Conservation (phyloP, 177 flowering plant species). For the Telopea speciosissima region DNA sequence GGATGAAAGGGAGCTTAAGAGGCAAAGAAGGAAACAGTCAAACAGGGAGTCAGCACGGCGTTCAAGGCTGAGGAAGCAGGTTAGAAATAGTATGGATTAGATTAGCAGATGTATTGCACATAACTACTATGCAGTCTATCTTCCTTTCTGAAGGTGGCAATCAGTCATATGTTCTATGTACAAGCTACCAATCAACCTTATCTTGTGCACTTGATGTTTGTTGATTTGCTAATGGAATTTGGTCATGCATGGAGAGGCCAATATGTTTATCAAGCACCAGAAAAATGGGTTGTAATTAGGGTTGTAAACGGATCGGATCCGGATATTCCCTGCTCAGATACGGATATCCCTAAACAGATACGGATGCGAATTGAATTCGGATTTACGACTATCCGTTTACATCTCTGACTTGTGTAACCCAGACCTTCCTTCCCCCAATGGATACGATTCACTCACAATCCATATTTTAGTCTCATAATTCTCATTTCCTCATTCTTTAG, state of each 20-base stretch:
- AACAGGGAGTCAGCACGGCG: conserved; percentile 35
- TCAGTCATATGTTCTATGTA: conserved; percentile 1
- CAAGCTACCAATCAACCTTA: neutral
- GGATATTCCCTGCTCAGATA: no score
- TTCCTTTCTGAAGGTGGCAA: neutral
- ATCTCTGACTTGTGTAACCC: no score
- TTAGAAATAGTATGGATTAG: neutral
- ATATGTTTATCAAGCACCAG: neutral
- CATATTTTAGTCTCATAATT: no score
- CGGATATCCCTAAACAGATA: no score
- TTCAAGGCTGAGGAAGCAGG: conserved; percentile 35
- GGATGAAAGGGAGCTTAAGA: conserved; percentile 34
- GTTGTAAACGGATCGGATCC: no score
- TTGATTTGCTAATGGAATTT: neutral
- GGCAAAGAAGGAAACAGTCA: conserved; percentile 33
- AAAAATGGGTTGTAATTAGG: neutral
- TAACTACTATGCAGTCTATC: neutral
- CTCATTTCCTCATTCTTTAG: no score
- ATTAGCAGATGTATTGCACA: neutral
- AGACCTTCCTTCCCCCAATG: no score
- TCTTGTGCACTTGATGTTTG: neutral
- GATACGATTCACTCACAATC: no score
- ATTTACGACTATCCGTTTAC: no score
- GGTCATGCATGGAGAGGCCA: neutral
- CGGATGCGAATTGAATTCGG: no score